phyloP scores from a whole-genome alignment of 805 yeast genomes.

The Yamadazyma scolyti region DNA sequence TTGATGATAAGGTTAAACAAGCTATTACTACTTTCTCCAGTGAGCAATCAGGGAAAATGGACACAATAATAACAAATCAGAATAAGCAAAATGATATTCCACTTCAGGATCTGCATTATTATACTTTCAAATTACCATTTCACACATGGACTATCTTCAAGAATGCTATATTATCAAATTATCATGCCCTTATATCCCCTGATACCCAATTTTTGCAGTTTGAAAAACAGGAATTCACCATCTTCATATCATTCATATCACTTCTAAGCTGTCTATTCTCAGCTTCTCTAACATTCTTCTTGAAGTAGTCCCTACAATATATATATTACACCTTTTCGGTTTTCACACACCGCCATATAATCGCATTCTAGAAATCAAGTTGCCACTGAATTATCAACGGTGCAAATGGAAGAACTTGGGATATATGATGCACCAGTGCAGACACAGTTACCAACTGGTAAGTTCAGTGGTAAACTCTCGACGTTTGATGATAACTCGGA shows the following conservation, averaged over 20 bases:
- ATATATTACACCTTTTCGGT: neutral
- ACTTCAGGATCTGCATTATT: neutral
- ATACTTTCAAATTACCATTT: slow-evolving; percentile 6
- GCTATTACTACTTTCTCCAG: slow-evolving; percentile 17
- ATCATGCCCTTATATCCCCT: slow-evolving; percentile 12
- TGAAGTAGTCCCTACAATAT: slow-evolving; percentile 3
- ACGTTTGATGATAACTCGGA: slow-evolving; percentile 45
- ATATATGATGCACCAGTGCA: slow-evolving; percentile 17
- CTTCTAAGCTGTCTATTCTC: slow-evolving; percentile 2
- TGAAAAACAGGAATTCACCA: slow-evolving; percentile 20
- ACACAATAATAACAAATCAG: slow-evolving; percentile 7
- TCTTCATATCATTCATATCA: slow-evolving; percentile 6
- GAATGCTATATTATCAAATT: slow-evolving; percentile 11
- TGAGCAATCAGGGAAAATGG: slow-evolving; percentile 10
- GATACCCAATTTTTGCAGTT: slow-evolving; percentile 13
- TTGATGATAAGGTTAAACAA: slow-evolving; percentile 72
- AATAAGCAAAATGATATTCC: neutral
- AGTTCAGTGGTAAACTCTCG: slow-evolving; percentile 1
- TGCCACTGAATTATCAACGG: neutral
- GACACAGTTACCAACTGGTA: slow-evolving; percentile 5
- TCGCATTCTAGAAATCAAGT: slow-evolving; percentile 6
- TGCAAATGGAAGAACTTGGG: slow-evolving; percentile 36
- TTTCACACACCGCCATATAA: slow-evolving; percentile 4
- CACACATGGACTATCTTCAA: slow-evolving; percentile 17
- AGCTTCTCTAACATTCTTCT: slow-evolving; percentile 1